Evolutionary conservation across 169 alveolate genomes (phyloP), one percentile per base, ranked within the genome.

Genomic region (Plasmodium coatneyi): DNA sequence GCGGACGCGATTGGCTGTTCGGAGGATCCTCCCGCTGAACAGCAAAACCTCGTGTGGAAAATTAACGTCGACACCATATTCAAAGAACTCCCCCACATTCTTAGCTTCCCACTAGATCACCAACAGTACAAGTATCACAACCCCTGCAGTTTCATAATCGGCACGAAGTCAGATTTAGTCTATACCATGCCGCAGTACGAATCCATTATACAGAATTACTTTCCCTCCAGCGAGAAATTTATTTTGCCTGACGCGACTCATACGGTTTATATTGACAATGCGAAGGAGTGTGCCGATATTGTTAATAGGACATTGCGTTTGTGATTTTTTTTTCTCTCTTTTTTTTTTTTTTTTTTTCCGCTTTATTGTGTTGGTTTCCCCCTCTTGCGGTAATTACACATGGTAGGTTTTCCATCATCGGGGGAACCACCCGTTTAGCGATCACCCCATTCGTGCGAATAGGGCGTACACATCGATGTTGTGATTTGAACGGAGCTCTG

Each of bases 81-180:
- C 71, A 89, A 49, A 16, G 94, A 89, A 66, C 49, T 89, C 10
- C 49, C 72, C 14, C 81, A 79, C 71, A 25, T 89, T 66, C 72
- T 71, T 36, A 30, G 71, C 82, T 89, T 89, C 22, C 94, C 94
- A 25, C 72, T 89, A 49, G 30, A 60, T 16, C 46, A 32, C 36
- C 70, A 80, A 16, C 34, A 80, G 34, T 36, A 66, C 82, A 89
- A 79, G 54, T 89, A 89, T 52, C n/a, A 1, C 49, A 89, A 89
- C 72, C 94, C 94, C 3, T 89, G 94, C 22, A 89, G 71, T 60
- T 89, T 89, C 32, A 80, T 89, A 22, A 89, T 89, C 28, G 94
- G 83, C 19, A 30, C 34, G 25, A 89, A 89, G 72, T 89, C 94
- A 28, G 94, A 89, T 39, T 30, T 89, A 41, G 89, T 39, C 52